Base-by-base conservation (phyloP, 345 rosid species). In the Toxicodendron radicans region DNA sequence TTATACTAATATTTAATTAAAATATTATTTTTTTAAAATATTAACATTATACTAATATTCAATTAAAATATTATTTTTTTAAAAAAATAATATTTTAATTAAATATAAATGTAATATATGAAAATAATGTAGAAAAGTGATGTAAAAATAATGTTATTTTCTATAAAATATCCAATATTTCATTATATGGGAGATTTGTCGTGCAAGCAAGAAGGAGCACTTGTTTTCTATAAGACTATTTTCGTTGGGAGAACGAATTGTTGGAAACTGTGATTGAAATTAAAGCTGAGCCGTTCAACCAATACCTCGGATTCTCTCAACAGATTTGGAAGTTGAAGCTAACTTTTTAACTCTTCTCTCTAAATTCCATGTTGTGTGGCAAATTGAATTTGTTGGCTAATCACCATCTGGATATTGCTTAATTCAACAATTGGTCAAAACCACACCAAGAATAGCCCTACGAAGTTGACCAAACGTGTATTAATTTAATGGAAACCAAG, bases 141-240 rank as follows among this genome's bases (percentile, higher is more conserved):
- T n/a, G n/a, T n/a, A n/a, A n/a, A n/a, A n/a, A n/a, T n/a, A n/a
- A n/a, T n/a, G n/a, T n/a, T n/a, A n/a, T n/a, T n/a, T n/a, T n/a
- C n/a, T n/a, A n/a, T n/a, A n/a, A 33, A 49, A 10, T 12, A 32
- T 24, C 32, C 7, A 53, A 74, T 12, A 41, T 59, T 68, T 49
- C 51, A 56, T 52, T 49, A 38, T 32, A 46, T 27, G 24, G 23
- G 10, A 49, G 7, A 62, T 27, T 33, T 27, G 41, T 4, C n/a
- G 10, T 35, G 43, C 23, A 45, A 60, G 4, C 2, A 33, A 13
- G n/a, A 10, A 35, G 41, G 2, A 43, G 66, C 33, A 2, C 78
- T 74, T 79, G 75, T 24, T 75, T 64, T 74, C 60, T 79, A 65
- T 66, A 5, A 62, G 68, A 60, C 69, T 64, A 35, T 56, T 3